phyloP scores from a whole-genome alignment of 1,284 basidiomycete genomes.

The Ustilago bromivora region DNA sequence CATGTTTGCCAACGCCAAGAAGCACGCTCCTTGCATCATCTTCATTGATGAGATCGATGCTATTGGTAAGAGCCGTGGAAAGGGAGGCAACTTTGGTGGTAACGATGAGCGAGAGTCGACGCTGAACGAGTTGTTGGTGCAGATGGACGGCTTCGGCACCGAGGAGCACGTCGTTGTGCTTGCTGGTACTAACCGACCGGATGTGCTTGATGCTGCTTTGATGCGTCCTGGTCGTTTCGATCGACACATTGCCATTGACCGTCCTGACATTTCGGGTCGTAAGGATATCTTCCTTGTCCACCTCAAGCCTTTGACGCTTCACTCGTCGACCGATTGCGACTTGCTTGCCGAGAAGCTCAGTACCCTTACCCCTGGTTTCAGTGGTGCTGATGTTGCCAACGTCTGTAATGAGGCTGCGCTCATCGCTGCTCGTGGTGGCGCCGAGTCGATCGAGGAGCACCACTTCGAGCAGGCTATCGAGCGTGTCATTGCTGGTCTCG shows the following conservation, averaged over 20 bases:
- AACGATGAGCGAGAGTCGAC: constrained; percentile 99
- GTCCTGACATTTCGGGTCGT: constrained; percentile 92
- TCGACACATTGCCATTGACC: constrained; percentile 93
- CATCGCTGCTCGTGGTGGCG: constrained; percentile 87
- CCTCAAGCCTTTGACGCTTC: constrained; percentile 81
- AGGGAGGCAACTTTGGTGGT: constrained; percentile 88
- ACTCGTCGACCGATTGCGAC: constrained; percentile 41
- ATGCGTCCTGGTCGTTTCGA: constrained; percentile 98
- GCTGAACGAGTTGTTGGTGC: constrained; percentile 95
- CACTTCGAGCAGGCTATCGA: constrained; percentile 99
- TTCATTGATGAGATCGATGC: constrained; percentile 77
- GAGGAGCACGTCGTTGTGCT: constrained; percentile 96
- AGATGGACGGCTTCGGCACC: constrained; percentile 99
- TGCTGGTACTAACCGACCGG: constrained; percentile 95
- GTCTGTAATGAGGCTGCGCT: constrained; percentile 98
- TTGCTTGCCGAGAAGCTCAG: constrained; percentile 80
- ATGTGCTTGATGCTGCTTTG: constrained; percentile 92
- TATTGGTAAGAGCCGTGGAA: constrained; percentile 94
- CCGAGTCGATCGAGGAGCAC: constrained; percentile 82
- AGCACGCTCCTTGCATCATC: constrained; percentile 97
- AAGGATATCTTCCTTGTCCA: constrained; percentile 95
- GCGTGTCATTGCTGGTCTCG: constrained; percentile 95
- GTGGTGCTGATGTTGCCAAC: constrained; percentile 97
- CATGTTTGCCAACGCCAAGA: constrained; percentile 96
- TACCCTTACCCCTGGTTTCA: constrained; percentile 96